Conservation (phyloP, 2,329 filamentous ascomycete genomes). For the Atkinsonella hypoxylon region DNA sequence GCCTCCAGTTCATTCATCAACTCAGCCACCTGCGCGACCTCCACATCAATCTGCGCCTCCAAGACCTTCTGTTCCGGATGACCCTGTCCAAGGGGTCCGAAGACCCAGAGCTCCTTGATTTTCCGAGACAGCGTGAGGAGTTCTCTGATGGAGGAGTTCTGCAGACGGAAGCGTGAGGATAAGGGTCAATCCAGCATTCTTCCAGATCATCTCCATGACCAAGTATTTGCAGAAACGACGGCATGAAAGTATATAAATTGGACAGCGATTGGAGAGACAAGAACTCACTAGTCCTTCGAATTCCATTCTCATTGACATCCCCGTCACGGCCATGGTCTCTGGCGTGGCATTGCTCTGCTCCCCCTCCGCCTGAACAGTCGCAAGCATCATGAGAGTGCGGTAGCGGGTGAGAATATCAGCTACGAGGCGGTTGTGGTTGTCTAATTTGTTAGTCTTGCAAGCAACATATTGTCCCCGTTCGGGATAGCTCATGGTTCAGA, state of each 20-base stretch:
- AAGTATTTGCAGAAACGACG: not conserved
- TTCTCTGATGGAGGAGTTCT: slow-evolving; percentile 33
- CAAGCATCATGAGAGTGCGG: slow-evolving; percentile 30
- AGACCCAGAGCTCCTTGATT: slow-evolving; percentile 35
- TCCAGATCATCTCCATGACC: not conserved
- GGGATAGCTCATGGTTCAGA: not conserved
- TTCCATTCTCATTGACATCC: slow-evolving; percentile 33
- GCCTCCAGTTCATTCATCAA: slow-evolving; percentile 25
- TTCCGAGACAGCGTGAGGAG: slow-evolving; percentile 30
- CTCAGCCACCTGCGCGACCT: slow-evolving; percentile 23
- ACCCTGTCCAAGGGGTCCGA: slow-evolving; percentile 28
- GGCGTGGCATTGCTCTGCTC: slow-evolving; percentile 28
- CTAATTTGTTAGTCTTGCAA: slow-evolving; percentile 13
- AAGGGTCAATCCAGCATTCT: not conserved
- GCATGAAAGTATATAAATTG: not conserved
- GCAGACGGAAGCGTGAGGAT: rapidly evolving
- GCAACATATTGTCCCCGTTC: not conserved
- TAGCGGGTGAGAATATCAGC: slow-evolving; percentile 32
- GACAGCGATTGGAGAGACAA: not conserved
- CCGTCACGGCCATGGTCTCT: slow-evolving; percentile 28
- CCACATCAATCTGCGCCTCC: slow-evolving; percentile 23
- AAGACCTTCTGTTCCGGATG: slow-evolving; percentile 23
- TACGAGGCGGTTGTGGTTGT: slow-evolving; percentile 32
- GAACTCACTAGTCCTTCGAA: slow-evolving; percentile 28
- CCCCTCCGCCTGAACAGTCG: slow-evolving; percentile 29